Conservation (phyloP, 148 eudicot genomes). For the Chenopodium suecicum region DNA sequence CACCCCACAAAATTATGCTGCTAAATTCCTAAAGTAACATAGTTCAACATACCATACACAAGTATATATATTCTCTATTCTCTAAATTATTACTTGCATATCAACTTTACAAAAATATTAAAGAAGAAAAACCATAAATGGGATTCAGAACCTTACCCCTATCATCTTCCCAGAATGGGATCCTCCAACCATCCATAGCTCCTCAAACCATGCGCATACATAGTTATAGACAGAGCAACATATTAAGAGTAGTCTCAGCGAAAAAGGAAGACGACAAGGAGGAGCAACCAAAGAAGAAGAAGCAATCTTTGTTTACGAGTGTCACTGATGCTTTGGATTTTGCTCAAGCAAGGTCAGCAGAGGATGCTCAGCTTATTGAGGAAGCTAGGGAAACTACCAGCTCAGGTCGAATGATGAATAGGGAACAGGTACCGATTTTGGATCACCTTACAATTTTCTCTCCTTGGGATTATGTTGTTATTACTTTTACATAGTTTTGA, state of each 20-base stretch:
- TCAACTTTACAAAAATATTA: neutral
- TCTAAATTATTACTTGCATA: too few relatives aligned
- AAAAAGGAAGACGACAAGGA: slow-evolving; percentile 44
- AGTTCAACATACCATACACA: neutral
- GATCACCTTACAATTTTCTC: neutral
- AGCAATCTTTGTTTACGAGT: slow-evolving; percentile 68
- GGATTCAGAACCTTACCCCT: slow-evolving; percentile 50
- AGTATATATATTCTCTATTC: neutral
- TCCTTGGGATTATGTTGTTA: too few relatives aligned
- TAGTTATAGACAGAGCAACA: slow-evolving; percentile 10
- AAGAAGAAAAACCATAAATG: slow-evolving; percentile 32
- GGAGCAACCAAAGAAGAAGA: slow-evolving; percentile 41
- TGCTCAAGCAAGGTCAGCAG: slow-evolving; percentile 70
- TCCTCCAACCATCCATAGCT: slow-evolving; percentile 23
- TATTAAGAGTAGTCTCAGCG: slow-evolving; percentile 39
- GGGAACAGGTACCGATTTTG: slow-evolving; percentile 60
- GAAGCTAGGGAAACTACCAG: slow-evolving; percentile 72
- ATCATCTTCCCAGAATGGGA: slow-evolving; percentile 46
- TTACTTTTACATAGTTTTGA: neutral
- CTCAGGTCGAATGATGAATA: slow-evolving; percentile 66
- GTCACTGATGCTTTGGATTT: slow-evolving; percentile 92
- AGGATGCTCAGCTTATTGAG: slow-evolving; percentile 77
- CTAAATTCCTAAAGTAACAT: neutral
- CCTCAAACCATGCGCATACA: slow-evolving; percentile 24
- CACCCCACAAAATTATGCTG: slow-evolving; percentile 10